These are phyloP conservation scores for Stentor coeruleus DNA, from an alignment of 73 alveolate species.

Conservation along the genomic window DNA sequence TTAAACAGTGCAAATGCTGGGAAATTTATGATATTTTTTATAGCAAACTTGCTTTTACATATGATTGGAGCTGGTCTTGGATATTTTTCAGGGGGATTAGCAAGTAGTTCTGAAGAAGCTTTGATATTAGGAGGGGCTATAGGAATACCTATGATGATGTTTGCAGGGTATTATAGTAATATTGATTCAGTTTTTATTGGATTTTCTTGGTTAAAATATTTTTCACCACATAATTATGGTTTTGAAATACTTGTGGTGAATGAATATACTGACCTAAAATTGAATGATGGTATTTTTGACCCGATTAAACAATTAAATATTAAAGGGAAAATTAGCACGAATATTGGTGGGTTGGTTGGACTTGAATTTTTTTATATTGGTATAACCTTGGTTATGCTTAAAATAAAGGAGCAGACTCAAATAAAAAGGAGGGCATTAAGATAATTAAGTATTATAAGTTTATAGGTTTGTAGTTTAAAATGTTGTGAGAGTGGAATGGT, in stretches of 20 bases:
- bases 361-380: too few species aligned
- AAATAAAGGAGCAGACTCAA: too few species aligned
- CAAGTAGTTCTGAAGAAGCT: constrained; percentile 27
- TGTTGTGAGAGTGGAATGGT: too few species aligned
- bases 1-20: neutral
- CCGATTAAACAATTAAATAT: too few species aligned
- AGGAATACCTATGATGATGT: constrained; percentile 37
- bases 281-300: too few species aligned
- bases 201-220: constrained; percentile 48
- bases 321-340: too few species aligned
- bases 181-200: constrained; percentile 30
- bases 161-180: constrained; percentile 50
- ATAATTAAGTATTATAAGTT: too few species aligned
- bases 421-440: too few species aligned
- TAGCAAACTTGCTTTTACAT: neutral
- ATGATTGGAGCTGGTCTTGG: neutral
- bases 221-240: constrained; percentile 50
- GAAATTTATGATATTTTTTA: neutral
- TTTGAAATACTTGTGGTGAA: constrained; percentile 35
- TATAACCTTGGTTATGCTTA: too few species aligned
- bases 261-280: constrained; percentile 32
- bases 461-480: too few species aligned
- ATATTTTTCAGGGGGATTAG: neutral
- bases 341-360: too few species aligned
- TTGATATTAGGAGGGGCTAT: constrained; percentile 26